A percentile compares a stretch with the other conserved stretches of the same genome.
These are phyloP conservation scores for Chrysoporthe austroafricana DNA, from an alignment of 2,329 filamentous ascomycete genomes.

Conservation along the genomic window DNA sequence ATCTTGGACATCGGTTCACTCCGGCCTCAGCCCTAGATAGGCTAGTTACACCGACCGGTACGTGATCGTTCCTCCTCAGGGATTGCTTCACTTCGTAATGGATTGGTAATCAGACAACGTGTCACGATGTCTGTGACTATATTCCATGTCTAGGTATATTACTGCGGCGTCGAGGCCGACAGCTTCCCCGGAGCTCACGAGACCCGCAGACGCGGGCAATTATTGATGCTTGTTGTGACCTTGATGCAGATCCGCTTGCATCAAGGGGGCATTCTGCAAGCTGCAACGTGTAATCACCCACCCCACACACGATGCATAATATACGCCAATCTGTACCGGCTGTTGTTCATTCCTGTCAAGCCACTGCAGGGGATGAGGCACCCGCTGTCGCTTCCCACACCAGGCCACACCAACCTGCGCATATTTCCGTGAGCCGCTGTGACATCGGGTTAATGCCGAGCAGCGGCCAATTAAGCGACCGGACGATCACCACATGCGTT, in stretches of 20 bases:
- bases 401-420: background rate
- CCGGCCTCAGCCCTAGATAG: background rate
- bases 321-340: constrained; percentile 6
- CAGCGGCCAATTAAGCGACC: constrained; percentile 10
- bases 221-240: background rate
- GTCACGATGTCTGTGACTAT: background rate
- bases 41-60: background rate
- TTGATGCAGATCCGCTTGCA: background rate
- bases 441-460: constrained; percentile 12
- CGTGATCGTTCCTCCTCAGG: background rate
- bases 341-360: background rate
- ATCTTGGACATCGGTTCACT: background rate
- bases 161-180: background rate
- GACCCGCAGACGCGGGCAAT: background rate
- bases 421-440: constrained; percentile 6
- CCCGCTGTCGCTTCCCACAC: background rate
- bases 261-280: constrained; percentile 3
- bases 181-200: background rate
- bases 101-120: background rate
- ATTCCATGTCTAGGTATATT: background rate
- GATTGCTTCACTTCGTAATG: background rate
- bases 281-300: constrained; percentile 5
- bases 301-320: background rate
- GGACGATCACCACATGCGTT: constrained; percentile 11
- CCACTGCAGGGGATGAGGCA: constrained; percentile 33